Evolutionary conservation across 148 eudicot genomes (phyloP), one percentile per base, ranked within the genome.

Genomic region (Silene conica): DNA sequence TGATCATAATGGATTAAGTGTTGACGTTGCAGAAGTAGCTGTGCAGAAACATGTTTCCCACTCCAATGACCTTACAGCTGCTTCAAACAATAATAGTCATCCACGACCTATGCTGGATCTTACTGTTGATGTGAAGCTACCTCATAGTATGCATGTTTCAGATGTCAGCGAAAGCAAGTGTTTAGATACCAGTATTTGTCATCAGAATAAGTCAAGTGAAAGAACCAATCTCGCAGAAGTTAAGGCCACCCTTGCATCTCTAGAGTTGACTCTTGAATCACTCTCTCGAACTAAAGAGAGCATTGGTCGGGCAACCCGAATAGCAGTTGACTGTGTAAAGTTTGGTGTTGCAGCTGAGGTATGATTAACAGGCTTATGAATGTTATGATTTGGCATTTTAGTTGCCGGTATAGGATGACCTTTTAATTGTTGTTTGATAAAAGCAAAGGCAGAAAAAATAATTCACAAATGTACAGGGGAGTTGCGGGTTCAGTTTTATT

Each of bases 271-370:
- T 46, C 87, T 95, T 77, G 83, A 85, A 71, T 82, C 87, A n/a
- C 78, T 95, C 72, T 87, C 94, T 21, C 89, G 99, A 84, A 87
- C 99, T 52, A 95, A 89, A 76, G 97, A 95, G 56, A 90, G 88
- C 84, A 95, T 95, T 80, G 91, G 89, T 15, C 84, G 92, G 60
- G 90, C 99, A 22, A 95, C 99, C 15, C 93, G 92, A 20, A 84
- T 88, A 59, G 99, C 99, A 65, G 87, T 92, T 64, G 99, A 92
- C 70, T 92, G 97, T 85, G 93, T 89, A 69, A 95, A 89, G 84
- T 82, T 83, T 72, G 97, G 93, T 57, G 38, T 73, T 83, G 96
- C 97, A 75, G 76, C 83, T 52, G 92, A 92, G 92, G 99, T 95
- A 86, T 63, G 66, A 38, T 50, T 76, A 76, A 65, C 4, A 19